phyloP scores from a whole-genome alignment of 202 grass and related monocot species.

The Dendrocalamus latiflorus region DNA sequence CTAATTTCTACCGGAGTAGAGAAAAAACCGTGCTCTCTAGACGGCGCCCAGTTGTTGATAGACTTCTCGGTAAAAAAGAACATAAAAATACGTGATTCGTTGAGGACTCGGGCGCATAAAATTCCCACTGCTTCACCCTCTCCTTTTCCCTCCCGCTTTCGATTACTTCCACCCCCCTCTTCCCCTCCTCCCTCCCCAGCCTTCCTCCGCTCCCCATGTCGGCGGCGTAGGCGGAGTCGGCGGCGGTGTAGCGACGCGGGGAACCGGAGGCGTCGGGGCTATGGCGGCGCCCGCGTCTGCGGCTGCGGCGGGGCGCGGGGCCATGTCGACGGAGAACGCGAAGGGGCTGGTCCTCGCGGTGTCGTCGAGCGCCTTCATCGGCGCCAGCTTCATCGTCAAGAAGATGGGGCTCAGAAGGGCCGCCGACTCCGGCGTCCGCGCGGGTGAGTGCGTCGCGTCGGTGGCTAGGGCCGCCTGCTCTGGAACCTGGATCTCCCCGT shows the following conservation, averaged over 20 bases:
- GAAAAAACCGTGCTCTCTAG: too few species aligned
- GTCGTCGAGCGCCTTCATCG: constrained; percentile 86
- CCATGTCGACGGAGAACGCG: constrained; percentile 73
- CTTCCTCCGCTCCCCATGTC: constrained; percentile 22
- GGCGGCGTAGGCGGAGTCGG: constrained; percentile 9
- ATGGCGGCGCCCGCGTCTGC: constrained; percentile 34
- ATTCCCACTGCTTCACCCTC: not conserved
- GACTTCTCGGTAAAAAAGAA: not conserved
- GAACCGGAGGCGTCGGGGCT: not conserved
- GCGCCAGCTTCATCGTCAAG: constrained; percentile 82
- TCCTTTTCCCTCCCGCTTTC: constrained; percentile 37
- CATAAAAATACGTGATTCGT: not conserved
- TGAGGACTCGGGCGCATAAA: constrained; percentile 12
- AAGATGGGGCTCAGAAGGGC: constrained; percentile 81
- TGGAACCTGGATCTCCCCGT: constrained; percentile 11
- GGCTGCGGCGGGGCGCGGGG: constrained; percentile 18
- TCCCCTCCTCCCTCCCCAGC: not conserved
- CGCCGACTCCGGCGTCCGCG: constrained; percentile 60
- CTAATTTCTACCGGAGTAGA: not conserved
- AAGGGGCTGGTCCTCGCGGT: constrained; percentile 70
- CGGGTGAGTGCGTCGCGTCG: constrained; percentile 41
- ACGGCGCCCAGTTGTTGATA: not conserved
- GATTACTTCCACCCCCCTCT: not conserved
- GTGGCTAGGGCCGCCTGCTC: not conserved
- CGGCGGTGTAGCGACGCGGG: not conserved